These are phyloP conservation scores for Apiotrichum domesticum DNA, from an alignment of 1,284 basidiomycete genomes.

Conservation along the genomic window DNA sequence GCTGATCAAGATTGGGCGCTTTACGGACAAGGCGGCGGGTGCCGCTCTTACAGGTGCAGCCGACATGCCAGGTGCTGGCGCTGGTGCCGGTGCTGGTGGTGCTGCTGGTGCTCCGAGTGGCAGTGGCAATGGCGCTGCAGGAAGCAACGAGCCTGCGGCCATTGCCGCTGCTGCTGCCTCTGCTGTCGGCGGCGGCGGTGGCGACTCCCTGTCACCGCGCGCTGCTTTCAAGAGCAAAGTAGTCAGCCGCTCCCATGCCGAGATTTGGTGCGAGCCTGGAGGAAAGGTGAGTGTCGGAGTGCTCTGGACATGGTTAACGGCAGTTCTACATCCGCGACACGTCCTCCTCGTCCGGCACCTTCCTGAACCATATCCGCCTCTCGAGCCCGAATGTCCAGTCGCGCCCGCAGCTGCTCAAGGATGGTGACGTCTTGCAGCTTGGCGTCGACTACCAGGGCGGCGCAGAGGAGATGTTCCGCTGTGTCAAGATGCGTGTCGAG, in stretches of 20 bases:
- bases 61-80: not conserved
- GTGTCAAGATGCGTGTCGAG: constrained; percentile 94
- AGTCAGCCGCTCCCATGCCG: constrained; percentile 88
- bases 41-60: constrained; percentile 6
- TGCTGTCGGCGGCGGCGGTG: constrained; percentile 40
- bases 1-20: constrained; percentile 79
- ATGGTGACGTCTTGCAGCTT: constrained; percentile 91
- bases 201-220: constrained; percentile 67
- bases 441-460: constrained; percentile 99
- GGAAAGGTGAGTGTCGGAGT: constrained; percentile 48
- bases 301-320: constrained; percentile 21
- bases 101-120: too few relatives aligned
- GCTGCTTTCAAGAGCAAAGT: constrained; percentile 96
- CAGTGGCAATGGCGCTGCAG: not conserved
- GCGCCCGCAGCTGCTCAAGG: constrained; percentile 71
- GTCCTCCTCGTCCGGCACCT: constrained; percentile 84
- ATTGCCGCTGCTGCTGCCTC: constrained; percentile 5
- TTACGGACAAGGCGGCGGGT: constrained; percentile 58
- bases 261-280: constrained; percentile 71
- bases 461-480: constrained; percentile 94
- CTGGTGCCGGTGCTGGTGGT: not conserved
- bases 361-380: constrained; percentile 89
- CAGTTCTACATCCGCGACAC: constrained; percentile 88
- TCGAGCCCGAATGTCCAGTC: constrained; percentile 77
- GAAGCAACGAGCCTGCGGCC: not conserved